Base-by-base conservation (phyloP, 148 eudicot genomes). In the Amaranthus cruentus region DNA sequence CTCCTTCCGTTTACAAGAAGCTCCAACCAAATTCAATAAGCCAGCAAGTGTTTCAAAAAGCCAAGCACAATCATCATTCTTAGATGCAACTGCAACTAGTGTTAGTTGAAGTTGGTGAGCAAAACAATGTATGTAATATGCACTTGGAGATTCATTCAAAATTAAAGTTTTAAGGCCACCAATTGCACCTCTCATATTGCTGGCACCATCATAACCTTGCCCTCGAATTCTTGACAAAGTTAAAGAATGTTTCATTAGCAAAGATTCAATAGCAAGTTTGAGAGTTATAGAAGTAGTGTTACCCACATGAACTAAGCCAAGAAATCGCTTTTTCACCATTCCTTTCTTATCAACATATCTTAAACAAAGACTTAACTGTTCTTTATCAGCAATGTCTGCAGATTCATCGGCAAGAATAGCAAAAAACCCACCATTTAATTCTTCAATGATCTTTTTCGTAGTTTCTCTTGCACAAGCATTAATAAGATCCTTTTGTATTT, bases 101-200 rank as follows among this genome's bases (percentile, higher is more conserved):
- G 60, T 70, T 42, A 68, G 50, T 28, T 76, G 73, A 59, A 76
- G 73, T 58, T 69, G 50, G 28, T 69, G 50, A 9, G 62, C 62
- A 55, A 69, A 69, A 55, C 73, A 69, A 69, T 69, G 73, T 28
- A 11, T 56, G 66, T 49, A 66, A 66, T 72, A 77, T 6, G 76
- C 68, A 15, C 9, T 13, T 9, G n/a, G 18, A 77, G 38, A 28
- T 28, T 28, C 38, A 28, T 28, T 28, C 38, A 28, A 28, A 28
- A 28, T 28, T 28, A 28, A 28, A 28, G 38, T 28, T 28, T 28
- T 28, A 28, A 28, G 38, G 38, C 38, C 38, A 28, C 1, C 38
- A 6, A 77, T 63, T 44, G 64, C 65, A 12, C 81, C 48, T 9
- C 59, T 69, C 81, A 78, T 78, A 56, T 78, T 51, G 9, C 60